Percentiles rank a stretch among this genome's conserved stretches.
These are phyloP conservation scores for Cytospora piceae DNA, from an alignment of 2,329 filamentous ascomycete genomes.

Conservation along the genomic window DNA sequence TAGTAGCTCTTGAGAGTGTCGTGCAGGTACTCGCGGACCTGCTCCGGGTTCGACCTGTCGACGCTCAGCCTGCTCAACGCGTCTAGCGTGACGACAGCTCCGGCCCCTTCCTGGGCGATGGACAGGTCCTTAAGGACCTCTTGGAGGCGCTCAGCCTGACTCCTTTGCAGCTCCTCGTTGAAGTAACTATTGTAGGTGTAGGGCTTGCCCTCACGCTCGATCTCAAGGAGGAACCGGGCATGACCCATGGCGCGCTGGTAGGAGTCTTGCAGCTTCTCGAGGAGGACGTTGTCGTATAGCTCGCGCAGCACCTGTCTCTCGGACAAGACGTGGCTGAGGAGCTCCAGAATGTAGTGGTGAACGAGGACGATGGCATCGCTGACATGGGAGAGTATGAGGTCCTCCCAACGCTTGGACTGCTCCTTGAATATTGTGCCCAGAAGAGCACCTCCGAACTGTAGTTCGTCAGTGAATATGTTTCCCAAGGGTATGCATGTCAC, in stretches of 20 bases:
- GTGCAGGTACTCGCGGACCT: constrained; percentile 54
- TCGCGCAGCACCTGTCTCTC: constrained; percentile 47
- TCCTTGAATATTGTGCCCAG: constrained; percentile 53
- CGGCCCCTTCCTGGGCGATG: not conserved
- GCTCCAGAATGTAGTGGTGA: constrained; percentile 53
- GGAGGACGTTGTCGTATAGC: constrained; percentile 49
- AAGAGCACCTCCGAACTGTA: constrained; percentile 44
- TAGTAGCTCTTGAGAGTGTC: constrained; percentile 66
- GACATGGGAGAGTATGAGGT: constrained; percentile 52
- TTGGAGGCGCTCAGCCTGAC: constrained; percentile 34
- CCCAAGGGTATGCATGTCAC: constrained; percentile 33
- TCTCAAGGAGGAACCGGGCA: constrained; percentile 53
- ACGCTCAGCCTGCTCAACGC: constrained; percentile 2
- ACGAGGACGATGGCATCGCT: constrained; percentile 54
- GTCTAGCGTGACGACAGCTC: not conserved
- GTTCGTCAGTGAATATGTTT: not conserved
- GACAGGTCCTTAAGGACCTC: constrained; percentile 28
- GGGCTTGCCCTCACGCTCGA: constrained; percentile 52
- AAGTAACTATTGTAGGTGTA: constrained; percentile 60
- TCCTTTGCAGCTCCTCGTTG: constrained; percentile 42
- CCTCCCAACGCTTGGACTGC: constrained; percentile 58
- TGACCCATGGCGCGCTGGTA: constrained; percentile 56
- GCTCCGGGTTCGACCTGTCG: constrained; percentile 32
- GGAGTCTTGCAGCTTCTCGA: constrained; percentile 47
- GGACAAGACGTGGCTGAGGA: constrained; percentile 48